Evolutionary conservation across 2,329 filamentous ascomycete species (phyloP), one percentile per base, ranked within the genome.

Genomic region (Epichloe uncinata): DNA sequence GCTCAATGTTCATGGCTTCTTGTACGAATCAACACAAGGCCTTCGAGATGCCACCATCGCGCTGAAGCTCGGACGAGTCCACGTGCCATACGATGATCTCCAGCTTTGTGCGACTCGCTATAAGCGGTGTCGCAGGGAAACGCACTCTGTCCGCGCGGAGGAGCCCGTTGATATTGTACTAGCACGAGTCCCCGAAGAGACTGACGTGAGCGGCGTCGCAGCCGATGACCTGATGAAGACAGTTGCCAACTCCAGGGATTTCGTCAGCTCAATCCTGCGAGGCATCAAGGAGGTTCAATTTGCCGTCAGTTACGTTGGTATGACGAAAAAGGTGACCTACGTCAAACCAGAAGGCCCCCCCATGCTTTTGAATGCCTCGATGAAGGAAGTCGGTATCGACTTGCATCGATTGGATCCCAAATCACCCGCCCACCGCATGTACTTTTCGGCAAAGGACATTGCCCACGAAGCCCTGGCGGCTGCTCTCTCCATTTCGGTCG

Each of bases 281-380:
- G 93, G 93, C 47, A 88, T 98, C 56, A 94, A 96, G 63, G 93
- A 98, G 65, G 85, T 98, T 12, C 93, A 98, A 65, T 87, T 98
- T 60, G 91, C 90, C 0, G 80, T 97, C 61, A 91, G 91, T 66
- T 93, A 91, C 65, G 78, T 96, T 57, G 87, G 88, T 16, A 69
- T 98, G 52, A 90, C 87, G 20, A 93, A 89, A 65, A 83, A 82
- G 58, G 76, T 96, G 12, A 75, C 83, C 38, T 75, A 81, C 2
- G 73, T 87, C 52, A 79, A 82, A 54, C 75, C 83, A 3, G 74
- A 75, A 3, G 80, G 83, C 30, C 73, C 77, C n/a, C 87, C 87
- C 3, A 77, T 95, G 7, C 81, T 85, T 52, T 74, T 96, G 53
- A 95, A 91, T 61, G 78, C 90, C 42, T 89, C 91, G 6, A 95